Base-by-base conservation (phyloP, 164 flowering plant species). In the Malania oleifera region DNA sequence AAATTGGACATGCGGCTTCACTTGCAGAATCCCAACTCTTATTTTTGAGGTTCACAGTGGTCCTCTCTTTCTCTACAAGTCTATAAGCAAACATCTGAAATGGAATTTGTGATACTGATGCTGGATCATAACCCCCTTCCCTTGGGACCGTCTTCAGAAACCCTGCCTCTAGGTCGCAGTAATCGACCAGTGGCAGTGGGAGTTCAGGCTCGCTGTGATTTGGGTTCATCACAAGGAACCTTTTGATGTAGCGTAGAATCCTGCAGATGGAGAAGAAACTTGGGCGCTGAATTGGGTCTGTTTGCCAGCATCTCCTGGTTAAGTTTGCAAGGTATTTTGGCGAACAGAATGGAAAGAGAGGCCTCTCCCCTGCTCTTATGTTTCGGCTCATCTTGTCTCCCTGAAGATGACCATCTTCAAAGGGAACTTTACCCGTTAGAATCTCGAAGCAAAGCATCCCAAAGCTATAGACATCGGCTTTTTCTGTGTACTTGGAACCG, bases 391-490 rank as follows among this genome's bases (percentile, higher is more conserved):
- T 83, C 72, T 84, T 86, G 24, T 89, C 98, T 50, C 98, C 96
- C 64, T 85, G 93, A 11, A 89, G 87, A 73, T 92, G 96, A 1
- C 82, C 61, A 31, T 87, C 96, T 23, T 85, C 96, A 55, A 87
- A 92, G 0, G 96, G 93, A 17, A 89, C 77, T 75, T 93, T 93
- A 27, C 98, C 98, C 0, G 95, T 83, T 59, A 89, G 31, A 37
- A 93, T 77, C 78, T 92, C 80, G 38, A 92, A 92, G 53, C 93
- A 85, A 8, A 92, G 61, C 98, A 92, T 92, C 11, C 78, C 95
- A 60, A 84, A 92, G 70, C 98, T 92, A 70, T 92, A 92, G 1
- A 87, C 84, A 68, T 92, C 98, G 11, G 91, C 84, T 55, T 89
- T 92, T 75, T 87, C 88, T 0, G 87, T 67, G 66, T 70, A 75